Evolutionary conservation across 73 alveolate genomes (phyloP).

Genomic region (Tetrahymena borealis): DNA sequence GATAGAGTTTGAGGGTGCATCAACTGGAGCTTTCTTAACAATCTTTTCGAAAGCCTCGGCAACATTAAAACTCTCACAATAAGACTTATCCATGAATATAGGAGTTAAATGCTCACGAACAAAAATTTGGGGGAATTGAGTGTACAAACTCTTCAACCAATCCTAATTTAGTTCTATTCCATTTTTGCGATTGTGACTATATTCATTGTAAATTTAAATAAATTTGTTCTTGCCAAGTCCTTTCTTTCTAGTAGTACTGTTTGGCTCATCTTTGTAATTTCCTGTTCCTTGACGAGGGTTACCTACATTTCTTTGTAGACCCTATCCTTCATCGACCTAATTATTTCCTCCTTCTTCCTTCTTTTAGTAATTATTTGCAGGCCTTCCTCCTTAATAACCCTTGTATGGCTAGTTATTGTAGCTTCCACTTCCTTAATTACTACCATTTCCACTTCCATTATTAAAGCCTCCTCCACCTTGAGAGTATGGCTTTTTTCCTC

Average conservation of each 20-base stretch:
- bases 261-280: background rate
- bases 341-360: background rate
- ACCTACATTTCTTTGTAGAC: background rate
- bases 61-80: background rate
- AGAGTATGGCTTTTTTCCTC: background rate
- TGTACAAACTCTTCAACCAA: background rate
- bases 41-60: background rate
- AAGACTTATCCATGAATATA: background rate
- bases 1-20: background rate
- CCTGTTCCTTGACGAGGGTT: background rate
- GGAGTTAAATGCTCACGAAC: background rate
- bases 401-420: background rate
- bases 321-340: background rate
- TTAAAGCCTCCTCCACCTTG: background rate
- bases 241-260: background rate
- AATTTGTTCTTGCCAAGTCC: background rate
- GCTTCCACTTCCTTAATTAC: background rate
- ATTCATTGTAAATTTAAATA: background rate
- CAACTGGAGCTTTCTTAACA: background rate
- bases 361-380: background rate
- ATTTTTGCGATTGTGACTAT: background rate
- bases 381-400: background rate
- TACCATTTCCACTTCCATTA: background rate
- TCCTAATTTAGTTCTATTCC: background rate
- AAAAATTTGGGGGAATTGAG: background rate